Evolutionary conservation across 106 monocot genomes (phyloP).

Genomic region (Gastrodia elata): DNA sequence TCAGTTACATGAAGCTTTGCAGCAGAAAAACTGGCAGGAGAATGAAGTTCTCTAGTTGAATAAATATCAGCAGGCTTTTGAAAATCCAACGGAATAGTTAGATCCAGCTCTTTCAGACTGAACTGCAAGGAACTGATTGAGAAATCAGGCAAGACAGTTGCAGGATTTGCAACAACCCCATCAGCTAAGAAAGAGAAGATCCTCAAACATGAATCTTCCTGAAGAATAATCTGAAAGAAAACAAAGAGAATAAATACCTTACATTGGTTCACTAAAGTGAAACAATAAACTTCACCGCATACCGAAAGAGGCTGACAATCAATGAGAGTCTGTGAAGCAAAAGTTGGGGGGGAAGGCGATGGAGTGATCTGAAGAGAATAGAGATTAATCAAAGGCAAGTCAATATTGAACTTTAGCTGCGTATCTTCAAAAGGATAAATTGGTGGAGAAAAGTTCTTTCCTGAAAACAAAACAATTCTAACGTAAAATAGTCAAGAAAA

Average conservation of each 20-base stretch:
- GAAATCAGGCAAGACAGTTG: constrained; percentile 66
- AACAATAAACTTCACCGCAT: constrained; percentile 5
- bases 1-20: constrained; percentile 87
- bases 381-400: constrained; percentile 59
- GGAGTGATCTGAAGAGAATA: constrained; percentile 85
- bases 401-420: constrained; percentile 28
- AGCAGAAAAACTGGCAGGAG: constrained; percentile 51
- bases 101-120: constrained; percentile 73
- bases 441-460: constrained; percentile 75
- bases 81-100: constrained; percentile 62
- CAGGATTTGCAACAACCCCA: constrained; percentile 74
- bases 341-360: constrained; percentile 65
- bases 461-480: constrained; percentile 19
- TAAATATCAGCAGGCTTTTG: constrained; percentile 16
- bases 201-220: constrained; percentile 87
- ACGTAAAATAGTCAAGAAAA: constrained; percentile 4
- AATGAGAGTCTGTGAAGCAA: constrained; percentile 81
- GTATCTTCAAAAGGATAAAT: constrained; percentile 81
- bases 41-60: constrained; percentile 14
- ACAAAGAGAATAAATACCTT: constrained; percentile 7
- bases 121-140: constrained; percentile 69
- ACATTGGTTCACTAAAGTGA: neutral
- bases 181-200: constrained; percentile 91
- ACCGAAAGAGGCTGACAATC: constrained; percentile 85
- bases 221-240: constrained; percentile 69